These are phyloP conservation scores for Radiomyces spectabilis DNA, from an alignment of 192 early-diverging fungal genomes.

Conservation along the genomic window DNA sequence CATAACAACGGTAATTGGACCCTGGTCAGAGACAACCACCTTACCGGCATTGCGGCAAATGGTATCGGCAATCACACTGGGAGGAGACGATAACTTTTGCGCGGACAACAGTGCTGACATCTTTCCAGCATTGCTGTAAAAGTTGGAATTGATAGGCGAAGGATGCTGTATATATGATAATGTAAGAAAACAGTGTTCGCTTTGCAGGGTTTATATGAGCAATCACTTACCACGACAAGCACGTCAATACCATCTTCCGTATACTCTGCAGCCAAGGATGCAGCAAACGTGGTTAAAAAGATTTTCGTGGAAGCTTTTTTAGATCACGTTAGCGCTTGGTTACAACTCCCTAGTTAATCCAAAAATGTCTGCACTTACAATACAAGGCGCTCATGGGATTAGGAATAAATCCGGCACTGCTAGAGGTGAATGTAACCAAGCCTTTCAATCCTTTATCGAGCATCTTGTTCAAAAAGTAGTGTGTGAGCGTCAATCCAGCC, in stretches of 20 bases:
- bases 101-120: constrained; percentile 33
- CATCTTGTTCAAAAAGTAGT: constrained; percentile 44
- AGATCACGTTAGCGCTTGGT: background rate
- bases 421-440: constrained; percentile 48
- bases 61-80: constrained; percentile 47
- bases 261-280: constrained; percentile 45
- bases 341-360: background rate
- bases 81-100: constrained; percentile 33
- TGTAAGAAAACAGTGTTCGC: too few species aligned
- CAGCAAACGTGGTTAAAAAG: constrained; percentile 48
- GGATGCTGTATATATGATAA: constrained; percentile 30
- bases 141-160: constrained; percentile 46
- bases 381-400: constrained; percentile 44
- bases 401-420: constrained; percentile 44
- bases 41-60: constrained; percentile 45
- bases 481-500: constrained; percentile 35
- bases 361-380: constrained; percentile 8
- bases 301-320: constrained; percentile 42
- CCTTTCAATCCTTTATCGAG: constrained; percentile 23
- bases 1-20: constrained; percentile 35
- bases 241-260: constrained; percentile 42
- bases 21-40: constrained; percentile 43
- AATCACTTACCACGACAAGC: constrained; percentile 35
- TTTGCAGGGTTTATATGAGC: background rate
- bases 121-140: constrained; percentile 44